Percentiles rank a stretch among this genome's conserved stretches.
phyloP scores from a whole-genome alignment of 176 grass and related monocot genomes.

The Oryza punctata region DNA sequence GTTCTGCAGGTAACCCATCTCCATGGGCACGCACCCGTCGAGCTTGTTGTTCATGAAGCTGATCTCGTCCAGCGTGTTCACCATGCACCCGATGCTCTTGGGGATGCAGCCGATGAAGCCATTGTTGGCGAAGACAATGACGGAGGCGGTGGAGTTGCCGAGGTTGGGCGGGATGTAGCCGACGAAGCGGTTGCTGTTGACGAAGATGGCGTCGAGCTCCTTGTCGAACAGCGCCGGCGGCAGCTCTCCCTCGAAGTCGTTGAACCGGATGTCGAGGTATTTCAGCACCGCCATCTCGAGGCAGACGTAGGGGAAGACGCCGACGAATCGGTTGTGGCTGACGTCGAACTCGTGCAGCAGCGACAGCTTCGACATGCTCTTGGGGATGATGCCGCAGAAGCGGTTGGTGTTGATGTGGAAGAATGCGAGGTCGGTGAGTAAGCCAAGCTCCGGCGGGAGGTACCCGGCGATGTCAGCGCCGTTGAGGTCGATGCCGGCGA shows the following conservation, averaged over 20 bases:
- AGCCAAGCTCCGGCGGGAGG: conserved; percentile 37
- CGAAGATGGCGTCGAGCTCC: conserved; percentile 52
- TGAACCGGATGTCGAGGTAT: conserved; percentile 58
- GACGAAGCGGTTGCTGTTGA: conserved; percentile 49
- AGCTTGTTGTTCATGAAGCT: conserved; percentile 50
- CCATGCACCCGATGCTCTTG: conserved; percentile 44
- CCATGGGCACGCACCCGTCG: conserved; percentile 42
- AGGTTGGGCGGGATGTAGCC: conserved; percentile 41
- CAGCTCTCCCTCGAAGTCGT: conserved; percentile 54
- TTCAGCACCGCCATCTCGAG: conserved; percentile 33
- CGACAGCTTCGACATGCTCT: conserved; percentile 28
- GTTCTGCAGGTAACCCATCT: conserved; percentile 39
- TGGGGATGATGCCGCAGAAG: conserved; percentile 61
- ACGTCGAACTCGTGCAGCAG: conserved; percentile 53
- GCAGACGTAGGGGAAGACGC: conserved; percentile 34
- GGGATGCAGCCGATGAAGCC: conserved; percentile 41
- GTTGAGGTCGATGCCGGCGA: conserved; percentile 52
- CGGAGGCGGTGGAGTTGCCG: conserved; percentile 51
- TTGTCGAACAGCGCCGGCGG: conserved; percentile 49
- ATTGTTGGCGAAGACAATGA: conserved; percentile 56
- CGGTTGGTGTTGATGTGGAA: conserved; percentile 65
- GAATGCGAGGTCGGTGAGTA: conserved; percentile 54
- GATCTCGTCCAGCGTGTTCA: conserved; percentile 45
- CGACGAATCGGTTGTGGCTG: conserved; percentile 63
- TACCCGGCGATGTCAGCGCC: conserved; percentile 61